These are phyloP conservation scores for Apophysomyces elegans DNA, from an alignment of 371 early-diverging fungal species.

Conservation along the genomic window DNA sequence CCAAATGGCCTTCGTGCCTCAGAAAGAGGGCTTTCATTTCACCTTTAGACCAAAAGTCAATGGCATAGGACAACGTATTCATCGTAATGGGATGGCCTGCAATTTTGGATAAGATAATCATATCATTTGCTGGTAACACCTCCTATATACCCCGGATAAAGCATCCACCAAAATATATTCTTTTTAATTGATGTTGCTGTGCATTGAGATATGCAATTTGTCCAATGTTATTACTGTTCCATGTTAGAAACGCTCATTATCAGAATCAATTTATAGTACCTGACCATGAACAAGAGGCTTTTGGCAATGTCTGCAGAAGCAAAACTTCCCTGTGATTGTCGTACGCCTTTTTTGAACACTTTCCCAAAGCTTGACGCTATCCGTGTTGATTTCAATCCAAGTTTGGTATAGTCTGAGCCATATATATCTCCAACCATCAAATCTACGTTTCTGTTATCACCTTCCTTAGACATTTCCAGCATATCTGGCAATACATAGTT, in stretches of 20 bases:
- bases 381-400: constrained; percentile 88
- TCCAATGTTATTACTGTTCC: constrained; percentile 91
- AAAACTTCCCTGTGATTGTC: constrained; percentile 63
- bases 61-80: constrained; percentile 95
- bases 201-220: constrained; percentile 98
- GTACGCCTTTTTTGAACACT: constrained; percentile 83
- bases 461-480: constrained; percentile 89
- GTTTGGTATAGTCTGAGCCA: constrained; percentile 84
- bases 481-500: constrained; percentile 63
- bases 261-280: constrained; percentile 40
- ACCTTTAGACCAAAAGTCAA: constrained; percentile 97
- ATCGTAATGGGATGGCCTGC: constrained; percentile 92
- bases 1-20: constrained; percentile 96
- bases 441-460: constrained; percentile 93
- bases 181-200: constrained; percentile 84
- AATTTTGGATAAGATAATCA: neutral
- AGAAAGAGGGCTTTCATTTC: constrained; percentile 93
- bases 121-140: neutral
- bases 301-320: constrained; percentile 83
- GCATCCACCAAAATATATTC: constrained; percentile 96
- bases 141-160: constrained; percentile 82
- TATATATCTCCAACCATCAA: constrained; percentile 98
- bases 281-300: constrained; percentile 89
- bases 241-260: neutral
- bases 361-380: constrained; percentile 97